Percentiles rank a stretch among this genome's conserved stretches.
Conservation (phyloP, 352 stramenopile genomes). For the Phytophthora sp. region DNA sequence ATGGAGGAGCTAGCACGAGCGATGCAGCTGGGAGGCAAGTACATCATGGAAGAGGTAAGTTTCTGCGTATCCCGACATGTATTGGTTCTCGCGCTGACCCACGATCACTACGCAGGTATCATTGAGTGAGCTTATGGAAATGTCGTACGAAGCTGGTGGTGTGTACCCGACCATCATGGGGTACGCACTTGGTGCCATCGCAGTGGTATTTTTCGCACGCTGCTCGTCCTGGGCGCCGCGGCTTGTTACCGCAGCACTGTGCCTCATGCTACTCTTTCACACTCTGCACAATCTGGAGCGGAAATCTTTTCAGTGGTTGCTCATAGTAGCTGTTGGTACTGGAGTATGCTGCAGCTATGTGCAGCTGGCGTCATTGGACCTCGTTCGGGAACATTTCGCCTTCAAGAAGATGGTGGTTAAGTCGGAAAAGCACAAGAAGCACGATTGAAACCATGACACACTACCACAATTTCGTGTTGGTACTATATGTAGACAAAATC, state of each 20-base stretch:
- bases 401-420: constrained; percentile 23
- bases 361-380: constrained; percentile 56
- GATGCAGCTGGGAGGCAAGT: constrained; percentile 27
- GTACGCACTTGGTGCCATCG: constrained; percentile 56
- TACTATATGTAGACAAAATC: constrained; percentile 22
- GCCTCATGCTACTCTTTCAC: constrained; percentile 37
- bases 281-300: constrained; percentile 24
- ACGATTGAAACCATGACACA: constrained; percentile 25
- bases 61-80: not conserved
- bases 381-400: constrained; percentile 56
- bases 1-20: constrained; percentile 36
- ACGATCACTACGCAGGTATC: constrained; percentile 41
- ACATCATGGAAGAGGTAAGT: constrained; percentile 37
- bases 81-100: not conserved
- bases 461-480: constrained; percentile 1
- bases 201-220: constrained; percentile 43
- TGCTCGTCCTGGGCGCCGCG: constrained; percentile 23
- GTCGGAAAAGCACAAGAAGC: constrained; percentile 40
- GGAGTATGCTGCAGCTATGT: constrained; percentile 65
- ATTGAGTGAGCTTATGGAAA: constrained; percentile 42
- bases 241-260: constrained; percentile 25
- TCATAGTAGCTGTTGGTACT: constrained; percentile 46
- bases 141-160: constrained; percentile 62
- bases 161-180: constrained; percentile 65
- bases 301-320: constrained; percentile 39